Conservation (phyloP, 208 protist species). For the Angomonas ambiguus region DNA sequence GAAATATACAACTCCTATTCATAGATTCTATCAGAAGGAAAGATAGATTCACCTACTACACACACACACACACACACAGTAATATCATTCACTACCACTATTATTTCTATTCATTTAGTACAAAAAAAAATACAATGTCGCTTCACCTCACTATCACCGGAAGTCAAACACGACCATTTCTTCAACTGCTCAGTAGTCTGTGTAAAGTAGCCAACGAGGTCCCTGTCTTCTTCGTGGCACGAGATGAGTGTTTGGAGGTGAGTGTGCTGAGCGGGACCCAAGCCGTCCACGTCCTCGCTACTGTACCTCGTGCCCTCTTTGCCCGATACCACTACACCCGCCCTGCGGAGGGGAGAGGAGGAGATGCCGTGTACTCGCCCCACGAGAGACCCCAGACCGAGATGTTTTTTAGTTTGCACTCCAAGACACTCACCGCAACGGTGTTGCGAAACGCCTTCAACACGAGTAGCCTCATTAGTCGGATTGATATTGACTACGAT, state of each 20-base stretch:
- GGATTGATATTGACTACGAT: background rate
- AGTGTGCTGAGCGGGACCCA: conserved; percentile 25
- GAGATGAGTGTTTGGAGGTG: conserved; percentile 31
- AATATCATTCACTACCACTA: no score
- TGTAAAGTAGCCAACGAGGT: conserved; percentile 26
- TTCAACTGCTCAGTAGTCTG: conserved; percentile 33
- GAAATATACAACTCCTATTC: no score
- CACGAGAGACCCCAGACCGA: conserved; percentile 1
- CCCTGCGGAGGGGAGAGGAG: background rate
- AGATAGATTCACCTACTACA: background rate
- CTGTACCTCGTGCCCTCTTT: conserved; percentile 24
- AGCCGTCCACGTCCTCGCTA: conserved; percentile 34
- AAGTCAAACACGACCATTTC: conserved; percentile 31
- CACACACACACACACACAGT: background rate
- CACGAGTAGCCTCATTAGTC: background rate
- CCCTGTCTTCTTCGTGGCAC: conserved; percentile 33
- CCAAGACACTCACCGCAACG: background rate
- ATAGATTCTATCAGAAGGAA: background rate
- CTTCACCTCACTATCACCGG: conserved; percentile 38
- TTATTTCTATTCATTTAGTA: no score
- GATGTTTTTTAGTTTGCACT: background rate
- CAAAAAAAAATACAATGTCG: conserved; percentile 23
- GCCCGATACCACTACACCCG: conserved; percentile 25
- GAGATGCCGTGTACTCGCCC: background rate
- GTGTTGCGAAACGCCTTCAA: background rate